Conservation (phyloP, 768 basidiomycete genomes). For the Pleurotus cornucopiae region DNA sequence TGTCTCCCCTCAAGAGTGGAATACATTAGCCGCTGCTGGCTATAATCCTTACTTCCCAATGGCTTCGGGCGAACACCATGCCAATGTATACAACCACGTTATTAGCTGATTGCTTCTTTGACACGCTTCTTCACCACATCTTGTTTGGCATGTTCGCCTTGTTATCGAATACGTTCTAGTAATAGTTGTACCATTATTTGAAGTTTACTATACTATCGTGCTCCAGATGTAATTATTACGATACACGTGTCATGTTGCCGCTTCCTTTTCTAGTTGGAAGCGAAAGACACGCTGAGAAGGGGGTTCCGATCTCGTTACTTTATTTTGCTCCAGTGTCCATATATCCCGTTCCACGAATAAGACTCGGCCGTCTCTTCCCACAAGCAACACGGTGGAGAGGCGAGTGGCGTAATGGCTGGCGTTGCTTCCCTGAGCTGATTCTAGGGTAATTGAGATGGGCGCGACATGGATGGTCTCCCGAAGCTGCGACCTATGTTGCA, state of each 20-base stretch:
- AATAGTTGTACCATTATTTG: slow-evolving; percentile 14
- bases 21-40: slow-evolving; percentile 44
- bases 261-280: slow-evolving; percentile 24
- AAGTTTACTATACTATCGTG: not conserved
- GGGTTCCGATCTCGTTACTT: slow-evolving; percentile 31
- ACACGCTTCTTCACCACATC: slow-evolving; percentile 9
- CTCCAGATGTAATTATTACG: not conserved
- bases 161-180: slow-evolving; percentile 16
- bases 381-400: slow-evolving; percentile 65
- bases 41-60: slow-evolving; percentile 73
- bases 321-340: slow-evolving; percentile 42
- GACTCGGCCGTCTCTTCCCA: slow-evolving; percentile 55
- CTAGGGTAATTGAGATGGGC: slow-evolving; percentile 40
- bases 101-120: slow-evolving; percentile 37
- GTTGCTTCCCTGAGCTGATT: slow-evolving; percentile 12
- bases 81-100: slow-evolving; percentile 53
- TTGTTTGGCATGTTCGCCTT: slow-evolving; percentile 12
- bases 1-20: slow-evolving; percentile 62
- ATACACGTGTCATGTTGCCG: slow-evolving; percentile 2
- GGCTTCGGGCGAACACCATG: slow-evolving; percentile 39
- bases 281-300: slow-evolving; percentile 46
- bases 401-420: slow-evolving; percentile 60
- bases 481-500: slow-evolving; percentile 48
- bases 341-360: slow-evolving; percentile 71
- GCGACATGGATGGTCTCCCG: slow-evolving; percentile 60